Evolutionary conservation across 352 stramenopile genomes (phyloP), one percentile per base, ranked within the genome.

Genomic region (Phytophthora lateralis): DNA sequence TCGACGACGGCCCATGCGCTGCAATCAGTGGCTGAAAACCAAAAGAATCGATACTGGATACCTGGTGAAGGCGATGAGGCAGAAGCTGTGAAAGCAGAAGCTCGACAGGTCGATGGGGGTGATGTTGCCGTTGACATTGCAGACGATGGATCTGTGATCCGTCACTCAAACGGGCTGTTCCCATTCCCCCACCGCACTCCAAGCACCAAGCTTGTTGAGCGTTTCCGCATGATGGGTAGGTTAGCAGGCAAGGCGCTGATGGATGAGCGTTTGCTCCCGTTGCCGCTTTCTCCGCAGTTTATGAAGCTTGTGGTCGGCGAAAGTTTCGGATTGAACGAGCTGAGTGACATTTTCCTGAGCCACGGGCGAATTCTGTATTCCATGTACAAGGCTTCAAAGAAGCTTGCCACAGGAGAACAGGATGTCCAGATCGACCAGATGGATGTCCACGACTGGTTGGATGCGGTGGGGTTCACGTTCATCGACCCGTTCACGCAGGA

Each of bases 191-290:
- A 91, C 20, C 42, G 53, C 1, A 63, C 29, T 12, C 34, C 58
- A 20, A 67, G 27, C 6, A n/a, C 58, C 4, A 78, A 77, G 30
- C 43, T 93, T 17, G 37, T 86, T 5, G 78, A 95, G 29, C 78
- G 84, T 9, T 95, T 95, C 43, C 80, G 84, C 7, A 89, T 90
- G 77, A 88, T 95, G 62, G 86, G 86, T 11, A 84, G 87, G 5
- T 42, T 95, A 30, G 82, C 83, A 32, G 87, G 87, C 18, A 95
- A 94, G 44, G 85, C 87, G 18, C 59, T 95, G 47, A 91, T 94
- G 83, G 87, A 95, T 53, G 82, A 88, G 32, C 76, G 82, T 5
- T 57, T 95, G 6, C 75, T 95, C 2, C 85, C 87, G 15, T 60
- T 95, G 24, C 85, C 85, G 4, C 41, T 95, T 17, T 91, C 87